Percentiles rank a stretch among this genome's conserved stretches.
Conservation (phyloP, 192 early-diverging fungal species). For the Cladochytrium replicatum region DNA sequence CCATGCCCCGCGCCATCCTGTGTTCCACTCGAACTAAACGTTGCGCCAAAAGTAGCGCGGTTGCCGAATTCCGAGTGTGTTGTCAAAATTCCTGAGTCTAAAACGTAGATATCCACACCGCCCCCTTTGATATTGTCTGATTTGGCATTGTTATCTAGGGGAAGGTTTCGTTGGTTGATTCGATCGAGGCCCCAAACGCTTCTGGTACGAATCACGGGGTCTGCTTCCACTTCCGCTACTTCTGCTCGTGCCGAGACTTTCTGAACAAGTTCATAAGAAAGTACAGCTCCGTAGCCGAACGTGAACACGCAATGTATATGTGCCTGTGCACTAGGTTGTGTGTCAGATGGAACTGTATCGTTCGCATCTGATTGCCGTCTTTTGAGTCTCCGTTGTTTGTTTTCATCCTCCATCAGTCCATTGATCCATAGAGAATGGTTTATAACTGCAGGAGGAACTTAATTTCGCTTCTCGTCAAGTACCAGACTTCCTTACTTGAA, state of each 20-base stretch:
- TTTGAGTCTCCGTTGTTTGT: no score
- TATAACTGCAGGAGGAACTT: no score
- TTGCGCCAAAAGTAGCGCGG: slow-evolving; percentile 27
- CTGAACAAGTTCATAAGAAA: not conserved
- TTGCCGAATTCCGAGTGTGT: slow-evolving; percentile 28
- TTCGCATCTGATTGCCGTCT: no score
- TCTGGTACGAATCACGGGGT: not conserved
- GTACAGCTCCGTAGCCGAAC: not conserved
- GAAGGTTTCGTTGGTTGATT: slow-evolving; percentile 1
- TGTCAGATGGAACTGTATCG: no score
- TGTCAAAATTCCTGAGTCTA: slow-evolving; percentile 35
- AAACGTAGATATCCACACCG: slow-evolving; percentile 31
- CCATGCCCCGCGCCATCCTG: slow-evolving; percentile 34
- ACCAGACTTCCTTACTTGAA: no score
- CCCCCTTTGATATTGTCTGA: slow-evolving; percentile 10
- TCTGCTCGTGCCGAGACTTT: not conserved
- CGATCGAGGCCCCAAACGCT: slow-evolving; percentile 2
- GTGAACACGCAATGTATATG: not conserved
- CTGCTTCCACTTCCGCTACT: slow-evolving; percentile 3
- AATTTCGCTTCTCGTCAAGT: no score
- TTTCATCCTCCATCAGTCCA: no score
- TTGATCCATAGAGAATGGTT: no score
- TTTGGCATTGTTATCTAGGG: not conserved
- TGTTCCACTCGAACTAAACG: slow-evolving; percentile 12
- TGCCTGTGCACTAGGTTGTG: no score